Base-by-base conservation (phyloP, 108 stramenopile genomes). In the Fistulifera pelliculosa region DNA sequence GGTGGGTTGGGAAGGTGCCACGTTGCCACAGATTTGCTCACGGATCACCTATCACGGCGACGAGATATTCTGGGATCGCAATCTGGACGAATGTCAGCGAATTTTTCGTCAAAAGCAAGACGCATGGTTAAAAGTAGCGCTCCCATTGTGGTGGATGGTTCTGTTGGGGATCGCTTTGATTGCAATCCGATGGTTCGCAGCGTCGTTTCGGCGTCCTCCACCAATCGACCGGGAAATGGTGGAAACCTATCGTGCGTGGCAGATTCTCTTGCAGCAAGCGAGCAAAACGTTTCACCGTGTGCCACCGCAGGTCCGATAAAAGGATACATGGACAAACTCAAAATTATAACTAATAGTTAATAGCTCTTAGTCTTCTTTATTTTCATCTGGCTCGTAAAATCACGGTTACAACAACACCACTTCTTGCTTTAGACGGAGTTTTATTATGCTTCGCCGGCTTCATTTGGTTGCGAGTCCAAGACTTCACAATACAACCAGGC, bases 21-120 rank as follows among this genome's bases (percentile, higher is more conserved):
- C 73, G 17, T 49, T 80, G 15, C 49, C 69, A 2, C 48, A 54
- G 0, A 73, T 84, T 54, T 84, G 79, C 42, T 50, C 70, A 18
- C 76, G 68, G 6, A 53, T 80, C 2, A 73, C 73, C 13, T 60
- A 84, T 27, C 61, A 68, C 54, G 81, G 75, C 17, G 81, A 78
- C 27, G 64, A 65, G 23, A 61, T 47, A 2, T 80, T 80, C 45
- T 84, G 82, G 82, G 52, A 22, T 11, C 74, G 74, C 40, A 75
- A 84, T 47, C 48, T 73, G n/a, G 71, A 69, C 17, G 76, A 80
- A 49, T 80, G 79, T 44, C 54, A 75, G 15, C 27, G 49, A 15
- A 71, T 80, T 38, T 80, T 67, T 48, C 41, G 38, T 15, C 59
- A 66, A 15, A 80, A 80, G 38, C 76, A 84, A 64, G 62, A 67